Evolutionary conservation across 1,139 yeast species (phyloP).

Genomic region (Hemisphaericaspora xylofermentans): DNA sequence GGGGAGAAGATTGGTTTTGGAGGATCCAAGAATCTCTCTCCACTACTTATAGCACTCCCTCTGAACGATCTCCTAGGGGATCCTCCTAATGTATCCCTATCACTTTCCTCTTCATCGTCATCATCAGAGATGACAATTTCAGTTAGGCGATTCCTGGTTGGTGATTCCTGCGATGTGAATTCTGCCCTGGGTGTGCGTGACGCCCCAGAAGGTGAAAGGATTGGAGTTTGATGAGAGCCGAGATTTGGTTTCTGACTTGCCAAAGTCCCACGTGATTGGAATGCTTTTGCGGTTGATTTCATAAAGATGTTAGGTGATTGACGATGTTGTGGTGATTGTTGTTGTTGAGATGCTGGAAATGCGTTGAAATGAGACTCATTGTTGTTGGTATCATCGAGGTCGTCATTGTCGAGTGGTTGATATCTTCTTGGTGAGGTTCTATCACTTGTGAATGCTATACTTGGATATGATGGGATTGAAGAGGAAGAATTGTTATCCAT

Average conservation of each 20-base stretch:
- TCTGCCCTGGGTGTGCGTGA: conserved; percentile 49
- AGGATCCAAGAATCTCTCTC: conserved; percentile 55
- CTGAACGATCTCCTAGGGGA: conserved; percentile 39
- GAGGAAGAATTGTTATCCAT: conserved; percentile 25
- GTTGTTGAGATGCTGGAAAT: conserved; percentile 30
- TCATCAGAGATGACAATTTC: conserved; percentile 48
- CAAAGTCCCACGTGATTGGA: no score
- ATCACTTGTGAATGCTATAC: conserved; percentile 43
- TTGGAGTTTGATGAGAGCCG: conserved; percentile 31
- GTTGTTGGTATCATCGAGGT: conserved; percentile 20
- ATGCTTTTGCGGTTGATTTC: conserved; percentile 46
- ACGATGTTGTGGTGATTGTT: conserved; percentile 19
- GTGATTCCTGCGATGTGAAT: conserved; percentile 65
- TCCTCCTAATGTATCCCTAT: conserved; percentile 18
- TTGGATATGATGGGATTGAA: conserved; percentile 31
- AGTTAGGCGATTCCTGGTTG: conserved; percentile 53
- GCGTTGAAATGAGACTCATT: conserved; percentile 25
- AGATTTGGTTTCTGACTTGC: conserved; percentile 22
- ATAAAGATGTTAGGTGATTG: conserved; percentile 49
- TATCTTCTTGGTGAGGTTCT: conserved; percentile 40
- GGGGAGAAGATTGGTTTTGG: conserved; percentile 68
- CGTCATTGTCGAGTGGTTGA: conserved; percentile 22
- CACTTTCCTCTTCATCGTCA: conserved; percentile 33
- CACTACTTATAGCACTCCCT: conserved; percentile 43
- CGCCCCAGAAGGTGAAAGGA: neutral